Conservation (phyloP, 148 eudicot species). For the Persicaria maculosa region DNA sequence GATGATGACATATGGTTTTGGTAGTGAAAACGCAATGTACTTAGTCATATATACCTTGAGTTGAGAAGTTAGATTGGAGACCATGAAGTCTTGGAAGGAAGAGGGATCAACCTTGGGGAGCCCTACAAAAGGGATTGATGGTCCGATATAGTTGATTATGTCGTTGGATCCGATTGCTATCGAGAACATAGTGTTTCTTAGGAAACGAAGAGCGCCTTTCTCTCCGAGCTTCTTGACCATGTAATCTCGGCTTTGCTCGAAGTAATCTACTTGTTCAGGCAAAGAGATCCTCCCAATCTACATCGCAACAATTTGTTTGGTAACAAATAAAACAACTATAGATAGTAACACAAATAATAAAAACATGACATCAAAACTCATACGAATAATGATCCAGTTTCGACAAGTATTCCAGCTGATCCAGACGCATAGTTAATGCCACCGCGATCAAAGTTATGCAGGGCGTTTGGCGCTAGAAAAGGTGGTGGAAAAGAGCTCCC, state of each 20-base stretch:
- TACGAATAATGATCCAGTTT: conserved; percentile 51
- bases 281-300: conserved; percentile 55
- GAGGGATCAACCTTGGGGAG: conserved; percentile 27
- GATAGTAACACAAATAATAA: conserved; percentile 24
- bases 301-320: neutral
- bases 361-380: conserved; percentile 1
- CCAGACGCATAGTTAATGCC: conserved; percentile 70
- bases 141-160: conserved; percentile 44
- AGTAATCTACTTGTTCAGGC: conserved; percentile 37
- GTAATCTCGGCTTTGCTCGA: conserved; percentile 35
- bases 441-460: conserved; percentile 17
- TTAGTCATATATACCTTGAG: conserved; percentile 36
- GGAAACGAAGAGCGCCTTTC: conserved; percentile 17
- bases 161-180: conserved; percentile 57
- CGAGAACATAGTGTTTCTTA: conserved; percentile 39
- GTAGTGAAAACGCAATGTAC: conserved; percentile 13
- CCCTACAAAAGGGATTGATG: conserved; percentile 34
- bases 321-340: conserved; percentile 46
- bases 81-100: conserved; percentile 39
- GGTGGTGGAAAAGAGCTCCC: conserved; percentile 44
- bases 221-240: conserved; percentile 41
- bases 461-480: conserved; percentile 36
- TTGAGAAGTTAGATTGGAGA: conserved; percentile 51
- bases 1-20: neutral
- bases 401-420: conserved; percentile 51